phyloP scores from a whole-genome alignment of 2,329 filamentous ascomycete genomes.

The Fusarium sororula region DNA sequence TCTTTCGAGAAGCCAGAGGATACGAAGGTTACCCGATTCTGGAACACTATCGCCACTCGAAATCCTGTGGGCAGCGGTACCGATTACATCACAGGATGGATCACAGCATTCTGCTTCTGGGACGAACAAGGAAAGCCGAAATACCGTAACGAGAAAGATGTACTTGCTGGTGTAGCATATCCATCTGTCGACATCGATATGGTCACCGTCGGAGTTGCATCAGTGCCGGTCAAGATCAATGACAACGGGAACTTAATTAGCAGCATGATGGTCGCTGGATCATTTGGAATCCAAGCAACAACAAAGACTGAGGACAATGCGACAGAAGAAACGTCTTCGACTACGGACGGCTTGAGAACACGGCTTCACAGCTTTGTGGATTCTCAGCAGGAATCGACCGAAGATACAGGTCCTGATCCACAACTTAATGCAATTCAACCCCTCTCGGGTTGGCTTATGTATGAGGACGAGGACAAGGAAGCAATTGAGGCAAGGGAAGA shows the following conservation, averaged over 20 bases:
- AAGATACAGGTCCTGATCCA: not conserved
- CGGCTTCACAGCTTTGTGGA: rapidly evolving
- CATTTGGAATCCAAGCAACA: not conserved
- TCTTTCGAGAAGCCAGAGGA: not conserved
- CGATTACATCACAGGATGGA: not conserved
- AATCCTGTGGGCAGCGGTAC: not conserved
- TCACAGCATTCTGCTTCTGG: not conserved
- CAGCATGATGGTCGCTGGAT: not conserved
- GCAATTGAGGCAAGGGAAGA: not conserved
- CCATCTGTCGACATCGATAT: not conserved
- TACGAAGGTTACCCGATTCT: not conserved
- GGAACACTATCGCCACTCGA: not conserved
- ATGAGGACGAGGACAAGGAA: not conserved
- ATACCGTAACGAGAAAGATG: not conserved
- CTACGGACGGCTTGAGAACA: not conserved
- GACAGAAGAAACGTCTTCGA: not conserved
- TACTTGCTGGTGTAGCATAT: not conserved
- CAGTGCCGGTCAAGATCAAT: not conserved
- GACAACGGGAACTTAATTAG: not conserved
- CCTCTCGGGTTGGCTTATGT: not conserved
- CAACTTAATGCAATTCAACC: not conserved
- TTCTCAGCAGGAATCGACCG: not conserved
- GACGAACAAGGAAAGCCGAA: not conserved
- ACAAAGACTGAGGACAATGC: rapidly evolving
- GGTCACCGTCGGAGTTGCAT: not conserved